Base-by-base conservation (phyloP, 257 asterid species). In the Ilex asprella region DNA sequence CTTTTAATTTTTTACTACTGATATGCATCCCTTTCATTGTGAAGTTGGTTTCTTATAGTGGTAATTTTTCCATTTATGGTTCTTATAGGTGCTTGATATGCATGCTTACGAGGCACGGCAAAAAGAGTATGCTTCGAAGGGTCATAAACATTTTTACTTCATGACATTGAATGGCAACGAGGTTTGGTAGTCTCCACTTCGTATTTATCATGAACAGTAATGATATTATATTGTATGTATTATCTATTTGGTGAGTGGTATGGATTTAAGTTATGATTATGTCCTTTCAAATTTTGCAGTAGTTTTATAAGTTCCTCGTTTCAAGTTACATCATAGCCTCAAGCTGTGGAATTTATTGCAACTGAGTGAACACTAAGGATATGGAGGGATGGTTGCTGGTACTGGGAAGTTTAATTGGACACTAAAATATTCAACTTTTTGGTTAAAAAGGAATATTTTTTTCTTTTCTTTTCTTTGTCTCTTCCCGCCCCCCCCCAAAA, bases 161-260 rank as follows among this genome's bases (percentile, higher is more conserved):
- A 91, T 87, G 97, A 85, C 97, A 41, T 79, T 91, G 74, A 91
- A 85, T 73, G 94, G 95, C 64, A 82, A 89, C 66, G 97, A 91
- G 97, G 97, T 91, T 73, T 30, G 87, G 56, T 2, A 39, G 52
- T 63, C 47, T 59, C 61, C 67, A 46, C 60, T 69, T 14, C 30
- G 4, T 46, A 2, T 35, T 2, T 46, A 5, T 46, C n/a, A 46
- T 46, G 52, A 46, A 46, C n/a, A 46, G 15, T 46, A 10, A 14
- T 46, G 1, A 8, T 2, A 46, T 46, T 46, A 46, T 46, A 2
- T 46, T 46, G n/a, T 46, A 46, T 46, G n/a, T 7, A 46, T 46
- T 2, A 46, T 6, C 3, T 46, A 46, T 46, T 46, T 10, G 10
- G 52, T 14, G n/a, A 46, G 52, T 46, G 14, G 52, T 46, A 2